Evolutionary conservation across 2,329 filamentous ascomycete genomes (phyloP).

Genomic region (Aspergillus puulaauensis): DNA sequence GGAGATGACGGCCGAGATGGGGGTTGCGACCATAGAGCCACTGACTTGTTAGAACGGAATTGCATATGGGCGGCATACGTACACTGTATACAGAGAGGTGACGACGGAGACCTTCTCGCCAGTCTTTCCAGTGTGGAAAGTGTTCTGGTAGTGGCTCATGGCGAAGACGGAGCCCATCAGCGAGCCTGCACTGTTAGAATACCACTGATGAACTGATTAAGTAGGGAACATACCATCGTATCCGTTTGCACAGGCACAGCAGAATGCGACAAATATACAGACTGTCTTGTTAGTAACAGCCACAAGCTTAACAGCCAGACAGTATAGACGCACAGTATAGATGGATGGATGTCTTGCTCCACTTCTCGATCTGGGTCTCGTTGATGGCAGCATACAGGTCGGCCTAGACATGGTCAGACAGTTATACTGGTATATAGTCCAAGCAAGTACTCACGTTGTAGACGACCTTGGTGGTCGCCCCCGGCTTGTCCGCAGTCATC

Average conservation of each 20-base stretch:
- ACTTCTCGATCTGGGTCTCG: constrained; percentile 43
- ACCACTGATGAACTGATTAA: not conserved
- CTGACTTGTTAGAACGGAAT: constrained; percentile 22
- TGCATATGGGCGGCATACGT: constrained; percentile 20
- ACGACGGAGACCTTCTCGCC: constrained; percentile 43
- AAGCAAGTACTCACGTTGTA: not conserved
- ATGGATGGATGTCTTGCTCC: constrained; percentile 30
- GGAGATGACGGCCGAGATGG: constrained; percentile 46
- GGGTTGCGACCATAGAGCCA: constrained; percentile 38
- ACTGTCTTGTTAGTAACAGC: constrained; percentile 30
- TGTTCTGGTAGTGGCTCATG: constrained; percentile 36
- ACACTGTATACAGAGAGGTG: constrained; percentile 51
- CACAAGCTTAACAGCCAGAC: not conserved
- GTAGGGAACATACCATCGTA: constrained; percentile 23
- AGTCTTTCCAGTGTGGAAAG: constrained; percentile 40
- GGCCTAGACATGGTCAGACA: constrained; percentile 36
- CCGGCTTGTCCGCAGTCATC: constrained; percentile 1
- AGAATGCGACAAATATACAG: constrained; percentile 44
- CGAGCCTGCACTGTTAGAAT: constrained; percentile 13
- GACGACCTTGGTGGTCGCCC: constrained; percentile 6
- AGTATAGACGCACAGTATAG: constrained; percentile 27
- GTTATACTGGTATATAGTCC: no score
- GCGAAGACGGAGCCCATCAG: constrained; percentile 31
- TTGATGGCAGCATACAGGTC: constrained; percentile 50
- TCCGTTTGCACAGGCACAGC: constrained; percentile 34